Evolutionary conservation across 2,329 filamentous ascomycete species (phyloP).

Genomic region (Stagonosporopsis vannaccii): DNA sequence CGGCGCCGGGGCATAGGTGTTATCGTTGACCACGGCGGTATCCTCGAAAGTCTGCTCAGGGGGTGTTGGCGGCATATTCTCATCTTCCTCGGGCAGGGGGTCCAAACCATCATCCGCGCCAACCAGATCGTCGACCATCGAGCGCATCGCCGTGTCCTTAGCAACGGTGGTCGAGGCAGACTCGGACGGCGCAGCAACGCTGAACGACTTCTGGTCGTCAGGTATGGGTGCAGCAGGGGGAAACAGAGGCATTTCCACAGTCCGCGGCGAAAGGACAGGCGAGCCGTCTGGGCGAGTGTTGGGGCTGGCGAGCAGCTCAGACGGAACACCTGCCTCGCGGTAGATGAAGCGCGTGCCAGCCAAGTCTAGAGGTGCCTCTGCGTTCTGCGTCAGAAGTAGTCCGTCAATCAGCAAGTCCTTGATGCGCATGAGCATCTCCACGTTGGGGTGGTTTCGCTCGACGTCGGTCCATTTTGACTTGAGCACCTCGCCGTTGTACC

Average conservation of each 20-base stretch:
- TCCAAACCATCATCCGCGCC: slow-evolving; percentile 52
- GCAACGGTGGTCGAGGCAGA: slow-evolving; percentile 55
- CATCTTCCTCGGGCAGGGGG: slow-evolving; percentile 52
- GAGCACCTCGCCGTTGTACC: slow-evolving; percentile 55
- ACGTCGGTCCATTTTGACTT: slow-evolving; percentile 64
- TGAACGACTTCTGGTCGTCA: slow-evolving; percentile 47
- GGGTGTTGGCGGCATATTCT: slow-evolving; percentile 55
- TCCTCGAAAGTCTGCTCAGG: slow-evolving; percentile 56
- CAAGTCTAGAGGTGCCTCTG: slow-evolving; percentile 58
- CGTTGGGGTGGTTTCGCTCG: slow-evolving; percentile 63
- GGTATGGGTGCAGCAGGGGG: slow-evolving; percentile 34
- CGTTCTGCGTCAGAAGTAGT: slow-evolving; percentile 62
- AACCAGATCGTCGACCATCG: slow-evolving; percentile 66
- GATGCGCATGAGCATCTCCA: slow-evolving; percentile 72
- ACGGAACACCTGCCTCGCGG: slow-evolving; percentile 60
- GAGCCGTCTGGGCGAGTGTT: slow-evolving; percentile 49
- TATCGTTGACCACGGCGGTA: slow-evolving; percentile 44
- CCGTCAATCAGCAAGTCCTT: slow-evolving; percentile 69
- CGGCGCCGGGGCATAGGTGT: slow-evolving; percentile 36
- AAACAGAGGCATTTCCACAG: slow-evolving; percentile 50
- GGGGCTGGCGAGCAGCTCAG: slow-evolving; percentile 58
- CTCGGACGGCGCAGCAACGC: slow-evolving; percentile 52
- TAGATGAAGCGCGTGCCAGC: slow-evolving; percentile 61
- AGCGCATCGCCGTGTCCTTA: slow-evolving; percentile 60
- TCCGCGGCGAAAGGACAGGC: slow-evolving; percentile 46